These are phyloP conservation scores for Dendrocalamus latiflorus DNA, from an alignment of 202 grass and related monocot species.

Conservation along the genomic window DNA sequence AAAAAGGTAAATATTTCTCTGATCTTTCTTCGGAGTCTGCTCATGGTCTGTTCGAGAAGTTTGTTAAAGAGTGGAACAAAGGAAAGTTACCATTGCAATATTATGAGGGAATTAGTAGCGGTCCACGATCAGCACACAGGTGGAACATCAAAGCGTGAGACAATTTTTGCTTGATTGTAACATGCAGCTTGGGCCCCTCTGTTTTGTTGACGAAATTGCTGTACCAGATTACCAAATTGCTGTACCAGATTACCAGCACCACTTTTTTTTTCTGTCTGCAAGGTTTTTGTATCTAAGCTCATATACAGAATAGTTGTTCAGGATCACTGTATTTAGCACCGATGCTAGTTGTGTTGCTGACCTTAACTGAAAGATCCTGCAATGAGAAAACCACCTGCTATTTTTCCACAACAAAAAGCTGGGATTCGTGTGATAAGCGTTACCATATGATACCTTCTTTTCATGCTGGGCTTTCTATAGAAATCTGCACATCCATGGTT, in stretches of 20 bases:
- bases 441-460: not conserved
- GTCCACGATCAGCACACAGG: slow-evolving; percentile 71
- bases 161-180: not conserved
- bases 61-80: slow-evolving; percentile 84
- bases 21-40: slow-evolving; percentile 79
- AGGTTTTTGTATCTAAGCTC: slow-evolving; percentile 17
- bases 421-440: not conserved
- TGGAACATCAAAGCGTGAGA: slow-evolving; percentile 84
- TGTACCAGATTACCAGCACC: not conserved
- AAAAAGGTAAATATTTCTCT: slow-evolving; percentile 79
- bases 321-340: not conserved
- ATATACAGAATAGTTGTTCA: slow-evolving; percentile 1
- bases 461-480: not conserved
- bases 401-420: not conserved
- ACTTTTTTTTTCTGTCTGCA: not conserved
- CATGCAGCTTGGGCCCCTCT: not conserved
- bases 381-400: not conserved
- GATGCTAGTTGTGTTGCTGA: not conserved
- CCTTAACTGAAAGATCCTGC: not conserved
- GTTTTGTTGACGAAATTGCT: slow-evolving; percentile 1
- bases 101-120: slow-evolving; percentile 66
- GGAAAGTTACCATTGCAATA: slow-evolving; percentile 58
- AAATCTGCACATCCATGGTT: not conserved
- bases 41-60: slow-evolving; percentile 61
- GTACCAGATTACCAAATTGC: too few species aligned